These are phyloP conservation scores for Ilyonectria sp. DNA, from an alignment of 2,329 filamentous ascomycete genomes.

Conservation along the genomic window DNA sequence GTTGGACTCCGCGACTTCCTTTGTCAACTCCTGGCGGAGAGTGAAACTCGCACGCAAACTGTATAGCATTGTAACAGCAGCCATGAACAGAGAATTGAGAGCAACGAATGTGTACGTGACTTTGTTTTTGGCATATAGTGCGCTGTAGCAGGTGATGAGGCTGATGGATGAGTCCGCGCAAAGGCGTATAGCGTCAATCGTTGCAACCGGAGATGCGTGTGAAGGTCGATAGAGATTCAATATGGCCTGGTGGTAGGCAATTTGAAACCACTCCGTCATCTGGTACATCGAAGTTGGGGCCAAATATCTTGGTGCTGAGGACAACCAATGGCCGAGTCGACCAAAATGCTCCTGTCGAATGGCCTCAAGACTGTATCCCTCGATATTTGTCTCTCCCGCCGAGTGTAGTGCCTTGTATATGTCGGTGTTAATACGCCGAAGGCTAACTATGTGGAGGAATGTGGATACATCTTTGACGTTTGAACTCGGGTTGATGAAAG, in stretches of 20 bases:
- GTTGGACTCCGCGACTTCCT: constrained; percentile 42
- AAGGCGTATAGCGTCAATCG: constrained; percentile 41
- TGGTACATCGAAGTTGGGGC: constrained; percentile 44
- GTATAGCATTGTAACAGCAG: constrained; percentile 43
- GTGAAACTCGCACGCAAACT: constrained; percentile 38
- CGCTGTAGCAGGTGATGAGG: constrained; percentile 44
- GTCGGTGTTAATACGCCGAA: constrained; percentile 38
- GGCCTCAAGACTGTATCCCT: constrained; percentile 35
- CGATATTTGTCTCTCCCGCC: constrained; percentile 36
- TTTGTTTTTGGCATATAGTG: constrained; percentile 43
- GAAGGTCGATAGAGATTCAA: constrained; percentile 42
- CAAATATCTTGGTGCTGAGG: constrained; percentile 40
- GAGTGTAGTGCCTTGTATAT: constrained; percentile 43
- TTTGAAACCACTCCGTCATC: constrained; percentile 45
- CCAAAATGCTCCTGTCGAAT: constrained; percentile 43
- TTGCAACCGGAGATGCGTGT: constrained; percentile 41
- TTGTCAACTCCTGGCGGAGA: constrained; percentile 35
- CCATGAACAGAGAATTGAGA: constrained; percentile 39
- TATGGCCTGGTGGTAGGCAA: constrained; percentile 44
- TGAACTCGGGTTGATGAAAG: constrained; percentile 35
- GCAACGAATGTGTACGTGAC: constrained; percentile 43
- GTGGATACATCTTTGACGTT: constrained; percentile 42
- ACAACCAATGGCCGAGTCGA: constrained; percentile 40
- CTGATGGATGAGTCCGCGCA: constrained; percentile 45
- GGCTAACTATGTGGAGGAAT: constrained; percentile 40